Evolutionary conservation across 2,329 filamentous ascomycete species (phyloP), one percentile per base, ranked within the genome.

Genomic region (Phoma sp.): DNA sequence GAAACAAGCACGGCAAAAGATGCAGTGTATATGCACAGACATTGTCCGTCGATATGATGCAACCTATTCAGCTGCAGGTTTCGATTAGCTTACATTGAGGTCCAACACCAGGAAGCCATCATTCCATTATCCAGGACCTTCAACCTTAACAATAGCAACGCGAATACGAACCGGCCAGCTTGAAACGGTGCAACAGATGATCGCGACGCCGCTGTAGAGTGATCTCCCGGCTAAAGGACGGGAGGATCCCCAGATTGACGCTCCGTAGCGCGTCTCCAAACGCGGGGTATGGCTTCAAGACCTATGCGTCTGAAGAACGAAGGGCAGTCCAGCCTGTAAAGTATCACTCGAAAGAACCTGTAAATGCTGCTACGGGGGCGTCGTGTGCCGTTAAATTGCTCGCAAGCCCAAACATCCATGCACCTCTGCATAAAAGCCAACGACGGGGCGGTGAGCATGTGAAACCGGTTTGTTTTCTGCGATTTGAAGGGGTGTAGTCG

Each of bases 201-300:
- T 13, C 32, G 35, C 29, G 45, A 41, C 18, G 30, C 37, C 41
- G 30, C 41, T 25, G 11, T 13, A 23, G 11, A 30, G 18, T 22
- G 46, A 50, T 55, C 37, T 42, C 33, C 46, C 41, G 18, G 18
- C 18, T 18, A 18, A 18, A 18, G 18, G 18, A 18, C 18, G 18
- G 18, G 18, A 18, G 2, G 18, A 18, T 18, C 35, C 24, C 45
- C 45, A 42, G 40, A 45, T 49, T 46, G 23, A 29, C 27, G 10
- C 18, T 37, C 32, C 18, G 37, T 55, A 35, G 46, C 41, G 52
- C 37, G n/a, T 22, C 5, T 23, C 27, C 29, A 52, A 51, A 51
- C 47, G 53, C 53, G 53, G 47, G 53, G 53, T 56, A 55, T 27
- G 43, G 47, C 37, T 40, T 29, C 25, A 13, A 37, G 40, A 56